A percentile compares a stretch with the other conserved stretches of the same genome.
Evolutionary conservation across 1,284 basidiomycete genomes (phyloP).

Genomic region (Ceratobasidium theobromae): DNA sequence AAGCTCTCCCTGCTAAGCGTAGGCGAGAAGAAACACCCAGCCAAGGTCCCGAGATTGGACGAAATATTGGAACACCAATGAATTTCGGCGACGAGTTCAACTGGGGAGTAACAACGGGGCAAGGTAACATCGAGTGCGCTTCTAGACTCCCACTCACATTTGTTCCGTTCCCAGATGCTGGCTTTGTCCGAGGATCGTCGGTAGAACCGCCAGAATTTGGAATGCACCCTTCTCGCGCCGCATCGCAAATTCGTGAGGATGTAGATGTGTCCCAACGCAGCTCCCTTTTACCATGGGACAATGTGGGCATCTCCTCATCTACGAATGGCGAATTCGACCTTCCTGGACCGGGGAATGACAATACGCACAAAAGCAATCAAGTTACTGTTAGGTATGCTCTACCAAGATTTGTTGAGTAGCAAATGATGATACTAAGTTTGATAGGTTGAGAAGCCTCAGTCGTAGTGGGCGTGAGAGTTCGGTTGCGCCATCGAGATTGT

Average conservation of each 20-base stretch:
- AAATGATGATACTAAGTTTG: slow-evolving; percentile 49
- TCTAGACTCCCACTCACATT: neutral
- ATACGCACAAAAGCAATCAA: neutral
- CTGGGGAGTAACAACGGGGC: neutral
- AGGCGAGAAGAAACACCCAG: slow-evolving; percentile 28
- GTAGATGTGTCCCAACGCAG: slow-evolving; percentile 54
- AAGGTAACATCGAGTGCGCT: slow-evolving; percentile 37
- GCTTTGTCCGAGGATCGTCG: slow-evolving; percentile 4
- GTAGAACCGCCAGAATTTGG: slow-evolving; percentile 9
- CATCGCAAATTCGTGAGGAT: slow-evolving; percentile 48
- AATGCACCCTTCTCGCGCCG: slow-evolving; percentile 54
- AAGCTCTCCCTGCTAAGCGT: slow-evolving; percentile 19
- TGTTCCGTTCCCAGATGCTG: neutral
- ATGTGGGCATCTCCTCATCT: slow-evolving; percentile 62
- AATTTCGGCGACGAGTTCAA: slow-evolving; percentile 22
- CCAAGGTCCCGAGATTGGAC: slow-evolving; percentile 24
- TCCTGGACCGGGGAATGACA: slow-evolving; percentile 44
- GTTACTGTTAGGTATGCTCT: slow-evolving; percentile 27
- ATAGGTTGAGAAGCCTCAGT: slow-evolving; percentile 19
- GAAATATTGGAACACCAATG: slow-evolving; percentile 18
- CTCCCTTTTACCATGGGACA: slow-evolving; percentile 78
- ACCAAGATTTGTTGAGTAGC: slow-evolving; percentile 50
- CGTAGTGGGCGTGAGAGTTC: slow-evolving; percentile 12
- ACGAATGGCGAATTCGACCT: slow-evolving; percentile 48
- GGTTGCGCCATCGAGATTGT: slow-evolving; percentile 12